Percentiles rank a stretch among this genome's conserved stretches.
phyloP scores from a whole-genome alignment of 495 filamentous ascomycete genomes.

The Hypoxylon cercidicola region DNA sequence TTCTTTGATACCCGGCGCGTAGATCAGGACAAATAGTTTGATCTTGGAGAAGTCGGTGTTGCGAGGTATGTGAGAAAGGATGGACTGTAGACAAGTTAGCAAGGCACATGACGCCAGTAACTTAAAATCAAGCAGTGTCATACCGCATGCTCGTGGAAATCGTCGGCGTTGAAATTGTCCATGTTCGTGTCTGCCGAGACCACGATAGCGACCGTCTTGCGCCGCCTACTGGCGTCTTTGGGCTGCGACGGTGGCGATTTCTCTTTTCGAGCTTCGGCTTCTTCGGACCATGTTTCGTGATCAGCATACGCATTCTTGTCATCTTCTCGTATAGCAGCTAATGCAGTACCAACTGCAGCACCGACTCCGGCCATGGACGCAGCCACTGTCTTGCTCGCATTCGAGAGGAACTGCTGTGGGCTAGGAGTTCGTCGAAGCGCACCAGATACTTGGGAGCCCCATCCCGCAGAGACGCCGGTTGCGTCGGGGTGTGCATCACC shows the following conservation, averaged over 20 bases:
- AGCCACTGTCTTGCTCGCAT: slow-evolving; percentile 76
- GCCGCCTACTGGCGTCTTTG: slow-evolving; percentile 55
- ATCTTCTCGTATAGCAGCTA: slow-evolving; percentile 87
- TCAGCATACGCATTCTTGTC: slow-evolving; percentile 82
- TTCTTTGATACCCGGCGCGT: slow-evolving; percentile 81
- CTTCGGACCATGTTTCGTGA: slow-evolving; percentile 86
- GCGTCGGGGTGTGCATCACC: slow-evolving; percentile 48
- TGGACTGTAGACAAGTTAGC: slow-evolving; percentile 67
- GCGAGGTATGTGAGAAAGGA: slow-evolving; percentile 86
- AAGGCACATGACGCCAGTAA: not conserved
- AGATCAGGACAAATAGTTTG: slow-evolving; percentile 87
- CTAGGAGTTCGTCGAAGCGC: slow-evolving; percentile 88
- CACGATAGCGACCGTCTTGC: slow-evolving; percentile 85
- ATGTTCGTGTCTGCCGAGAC: slow-evolving; percentile 76
- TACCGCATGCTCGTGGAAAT: slow-evolving; percentile 82
- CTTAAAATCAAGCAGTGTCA: slow-evolving; percentile 43
- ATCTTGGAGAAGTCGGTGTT: slow-evolving; percentile 73
- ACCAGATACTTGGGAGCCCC: slow-evolving; percentile 82
- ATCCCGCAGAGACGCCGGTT: slow-evolving; percentile 57
- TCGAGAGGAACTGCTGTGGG: slow-evolving; percentile 87
- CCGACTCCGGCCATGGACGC: slow-evolving; percentile 88
- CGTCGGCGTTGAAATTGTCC: slow-evolving; percentile 68
- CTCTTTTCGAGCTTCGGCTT: slow-evolving; percentile 66
- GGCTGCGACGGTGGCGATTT: slow-evolving; percentile 39
- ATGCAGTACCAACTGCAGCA: slow-evolving; percentile 76